A percentile compares a stretch with the other conserved stretches of the same genome.
Evolutionary conservation across 345 rosid genomes (phyloP).

Genomic region (Ricinus communis): DNA sequence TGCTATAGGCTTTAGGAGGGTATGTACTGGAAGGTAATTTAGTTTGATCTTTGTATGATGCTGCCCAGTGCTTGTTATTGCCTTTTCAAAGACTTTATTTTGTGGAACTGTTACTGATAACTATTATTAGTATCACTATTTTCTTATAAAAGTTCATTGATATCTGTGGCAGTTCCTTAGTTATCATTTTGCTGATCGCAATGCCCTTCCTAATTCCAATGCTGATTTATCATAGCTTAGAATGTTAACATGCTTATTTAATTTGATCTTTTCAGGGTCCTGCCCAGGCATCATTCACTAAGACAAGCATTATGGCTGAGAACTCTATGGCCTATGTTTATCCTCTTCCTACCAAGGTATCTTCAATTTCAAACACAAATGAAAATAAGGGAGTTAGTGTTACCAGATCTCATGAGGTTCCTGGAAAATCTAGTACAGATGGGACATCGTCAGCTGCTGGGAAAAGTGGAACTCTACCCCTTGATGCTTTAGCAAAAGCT

Average conservation of each 20-base stretch:
- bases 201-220: too few species aligned
- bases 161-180: not conserved
- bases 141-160: not conserved
- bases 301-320: constrained; percentile 36
- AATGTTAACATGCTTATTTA: constrained; percentile 13
- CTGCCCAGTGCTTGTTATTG: too few species aligned
- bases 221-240: not conserved
- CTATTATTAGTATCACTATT: too few species aligned
- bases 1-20: too few species aligned
- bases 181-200: too few species aligned
- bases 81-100: too few species aligned
- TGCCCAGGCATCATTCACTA: constrained; percentile 31
- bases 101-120: too few species aligned
- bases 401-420: constrained; percentile 99
- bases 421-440: constrained; percentile 99
- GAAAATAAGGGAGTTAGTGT: constrained; percentile 99
- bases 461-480: constrained; percentile 69
- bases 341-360: constrained; percentile 49
- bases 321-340: constrained; percentile 45
- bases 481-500: constrained; percentile 89
- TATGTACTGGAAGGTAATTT: too few species aligned
- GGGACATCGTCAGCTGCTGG: constrained; percentile 75
- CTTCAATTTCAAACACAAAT: too few species aligned
- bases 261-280: constrained; percentile 49
- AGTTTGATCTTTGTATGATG: too few species aligned